These are phyloP conservation scores for Aureobasidium zeae DNA, from an alignment of 2,329 filamentous ascomycete species.

Conservation along the genomic window DNA sequence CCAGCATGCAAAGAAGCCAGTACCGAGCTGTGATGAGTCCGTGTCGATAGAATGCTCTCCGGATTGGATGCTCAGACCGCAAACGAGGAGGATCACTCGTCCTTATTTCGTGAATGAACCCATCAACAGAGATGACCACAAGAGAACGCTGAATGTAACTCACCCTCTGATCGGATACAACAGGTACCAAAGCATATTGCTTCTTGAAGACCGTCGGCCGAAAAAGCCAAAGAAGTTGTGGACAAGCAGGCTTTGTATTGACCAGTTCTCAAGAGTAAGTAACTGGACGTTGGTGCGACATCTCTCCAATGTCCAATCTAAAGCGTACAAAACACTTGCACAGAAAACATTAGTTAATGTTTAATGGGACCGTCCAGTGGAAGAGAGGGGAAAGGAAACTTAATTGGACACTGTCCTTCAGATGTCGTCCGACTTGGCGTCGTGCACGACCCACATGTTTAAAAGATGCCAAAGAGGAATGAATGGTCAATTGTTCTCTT, in stretches of 20 bases:
- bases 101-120: conserved; percentile 37
- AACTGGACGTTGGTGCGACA: neutral
- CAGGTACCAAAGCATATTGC: conserved; percentile 38
- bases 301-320: neutral
- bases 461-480: too few species aligned
- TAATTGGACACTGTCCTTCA: conserved; percentile 1
- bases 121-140: conserved; percentile 3
- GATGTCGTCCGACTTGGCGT: too few species aligned
- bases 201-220: conserved; percentile 3
- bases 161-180: conserved; percentile 69
- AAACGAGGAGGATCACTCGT: conserved; percentile 66
- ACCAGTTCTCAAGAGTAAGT: neutral
- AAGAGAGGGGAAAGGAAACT: conserved; percentile 2
- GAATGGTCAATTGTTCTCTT: too few species aligned
- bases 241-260: conserved; percentile 2
- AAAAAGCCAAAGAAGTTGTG: neutral
- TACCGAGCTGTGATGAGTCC: conserved; percentile 62
- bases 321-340: neutral
- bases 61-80: conserved; percentile 54
- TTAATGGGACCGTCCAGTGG: neutral
- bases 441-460: too few species aligned
- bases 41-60: conserved; percentile 56
- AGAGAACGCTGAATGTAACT: conserved; percentile 29
- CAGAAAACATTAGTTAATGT: too few species aligned
- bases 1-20: conserved; percentile 62